These are phyloP conservation scores for Trypanosoma avium DNA, from an alignment of 208 protist species.

Conservation along the genomic window DNA sequence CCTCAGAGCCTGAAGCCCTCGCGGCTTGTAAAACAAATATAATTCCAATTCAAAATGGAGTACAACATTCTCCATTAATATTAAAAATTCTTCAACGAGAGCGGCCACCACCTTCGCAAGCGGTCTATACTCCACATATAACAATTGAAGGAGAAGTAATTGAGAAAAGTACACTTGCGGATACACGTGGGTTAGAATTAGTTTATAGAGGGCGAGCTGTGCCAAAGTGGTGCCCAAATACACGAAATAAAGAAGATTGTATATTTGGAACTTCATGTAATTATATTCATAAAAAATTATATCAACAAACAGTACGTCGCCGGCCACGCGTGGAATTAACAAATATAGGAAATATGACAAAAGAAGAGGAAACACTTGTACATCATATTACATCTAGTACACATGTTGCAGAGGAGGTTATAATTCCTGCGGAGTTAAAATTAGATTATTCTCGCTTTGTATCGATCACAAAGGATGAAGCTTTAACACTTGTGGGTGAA, in stretches of 20 bases:
- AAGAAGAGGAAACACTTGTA: conserved; percentile 40
- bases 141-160: conserved; percentile 65
- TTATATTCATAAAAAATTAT: conserved; percentile 49
- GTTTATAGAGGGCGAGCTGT: conserved; percentile 68
- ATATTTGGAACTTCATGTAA: conserved; percentile 69
- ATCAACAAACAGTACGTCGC: conserved; percentile 75
- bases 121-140: conserved; percentile 79
- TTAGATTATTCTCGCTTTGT: conserved; percentile 35
- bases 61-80: conserved; percentile 43
- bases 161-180: conserved; percentile 57
- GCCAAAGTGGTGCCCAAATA: conserved; percentile 74
- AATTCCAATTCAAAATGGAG: conserved; percentile 32
- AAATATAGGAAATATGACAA: conserved; percentile 19
- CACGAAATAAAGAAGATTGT: conserved; percentile 63
- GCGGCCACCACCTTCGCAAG: conserved; percentile 58
- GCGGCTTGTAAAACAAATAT: conserved; percentile 78
- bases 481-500: conserved; percentile 17
- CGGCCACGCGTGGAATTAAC: conserved; percentile 44
- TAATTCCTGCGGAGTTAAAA: conserved; percentile 25
- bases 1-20: conserved; percentile 77
- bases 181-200: conserved; percentile 73
- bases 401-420: conserved; percentile 21
- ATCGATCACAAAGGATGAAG: conserved; percentile 25
- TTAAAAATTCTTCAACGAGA: conserved; percentile 78
- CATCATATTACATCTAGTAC: conserved; percentile 23